Percentiles rank a stretch among this genome's conserved stretches.
These are phyloP conservation scores for Skeletonema grethae DNA, from an alignment of 108 stramenopile species.

Conservation along the genomic window DNA sequence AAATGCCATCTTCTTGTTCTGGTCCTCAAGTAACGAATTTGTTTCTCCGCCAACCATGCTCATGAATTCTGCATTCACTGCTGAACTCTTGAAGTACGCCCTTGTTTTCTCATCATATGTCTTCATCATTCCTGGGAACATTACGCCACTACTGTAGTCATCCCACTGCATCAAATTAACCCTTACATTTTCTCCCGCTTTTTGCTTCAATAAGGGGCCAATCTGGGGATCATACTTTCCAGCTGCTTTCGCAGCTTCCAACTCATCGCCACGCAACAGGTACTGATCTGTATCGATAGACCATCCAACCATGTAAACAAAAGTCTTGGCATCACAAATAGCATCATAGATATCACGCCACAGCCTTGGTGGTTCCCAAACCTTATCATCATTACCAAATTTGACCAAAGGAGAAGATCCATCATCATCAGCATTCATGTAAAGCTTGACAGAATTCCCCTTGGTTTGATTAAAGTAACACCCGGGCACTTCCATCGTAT, in stretches of 20 bases:
- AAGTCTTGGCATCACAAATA: slow-evolving; percentile 49
- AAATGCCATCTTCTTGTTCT: slow-evolving; percentile 43
- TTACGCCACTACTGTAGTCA: slow-evolving; percentile 42
- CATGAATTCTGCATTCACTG: slow-evolving; percentile 41
- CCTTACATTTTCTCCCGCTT: slow-evolving; percentile 46
- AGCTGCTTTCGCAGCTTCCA: not conserved
- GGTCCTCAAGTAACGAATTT: slow-evolving; percentile 25
- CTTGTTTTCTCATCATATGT: slow-evolving; percentile 46
- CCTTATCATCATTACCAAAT: slow-evolving; percentile 40
- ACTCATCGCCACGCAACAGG: slow-evolving; percentile 46
- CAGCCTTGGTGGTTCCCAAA: slow-evolving; percentile 37
- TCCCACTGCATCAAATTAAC: slow-evolving; percentile 62
- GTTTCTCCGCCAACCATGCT: slow-evolving; percentile 38
- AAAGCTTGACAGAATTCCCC: slow-evolving; percentile 47
- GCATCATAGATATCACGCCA: slow-evolving; percentile 56
- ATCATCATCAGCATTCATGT: slow-evolving; percentile 58
- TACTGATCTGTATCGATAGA: slow-evolving; percentile 43
- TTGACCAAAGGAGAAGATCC: slow-evolving; percentile 42
- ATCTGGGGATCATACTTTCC: slow-evolving; percentile 39
- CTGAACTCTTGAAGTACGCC: slow-evolving; percentile 32
- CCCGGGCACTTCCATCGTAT: slow-evolving; percentile 50
- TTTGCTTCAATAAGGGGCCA: slow-evolving; percentile 46
- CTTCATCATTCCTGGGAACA: slow-evolving; percentile 46
- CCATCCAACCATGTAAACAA: slow-evolving; percentile 55
- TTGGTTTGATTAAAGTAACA: slow-evolving; percentile 39